phyloP scores from a whole-genome alignment of 2,329 filamentous ascomycete genomes.

The Neopestalotiopsis sp. region DNA sequence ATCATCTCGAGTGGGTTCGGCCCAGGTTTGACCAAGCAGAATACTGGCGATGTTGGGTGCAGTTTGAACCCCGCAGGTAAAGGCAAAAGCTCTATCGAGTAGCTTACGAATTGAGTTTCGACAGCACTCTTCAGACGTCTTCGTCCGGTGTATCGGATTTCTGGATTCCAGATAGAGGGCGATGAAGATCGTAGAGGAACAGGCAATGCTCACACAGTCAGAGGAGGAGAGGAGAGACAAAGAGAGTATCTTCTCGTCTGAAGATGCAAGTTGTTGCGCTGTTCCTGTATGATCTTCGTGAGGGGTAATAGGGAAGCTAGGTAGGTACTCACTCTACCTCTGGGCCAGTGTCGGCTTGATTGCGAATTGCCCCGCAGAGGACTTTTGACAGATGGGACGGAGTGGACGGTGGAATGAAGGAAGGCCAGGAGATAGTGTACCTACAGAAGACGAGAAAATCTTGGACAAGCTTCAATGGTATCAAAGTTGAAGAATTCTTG shows the following conservation, averaged over 20 bases:
- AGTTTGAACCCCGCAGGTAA: neutral
- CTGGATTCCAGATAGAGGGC: neutral
- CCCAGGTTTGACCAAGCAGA: neutral
- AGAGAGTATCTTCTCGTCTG: slow-evolving; percentile 4
- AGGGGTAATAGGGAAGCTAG: slow-evolving; percentile 24
- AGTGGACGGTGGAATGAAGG: neutral
- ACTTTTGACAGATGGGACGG: neutral
- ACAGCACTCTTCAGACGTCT: slow-evolving; percentile 20
- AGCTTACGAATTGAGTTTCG: slow-evolving; percentile 10
- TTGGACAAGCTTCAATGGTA: neutral
- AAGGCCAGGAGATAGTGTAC: neutral
- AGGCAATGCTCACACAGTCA: neutral
- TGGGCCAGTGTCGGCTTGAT: slow-evolving; percentile 9
- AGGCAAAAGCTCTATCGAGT: slow-evolving; percentile 12
- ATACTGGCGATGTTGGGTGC: neutral
- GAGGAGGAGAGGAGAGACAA: neutral
- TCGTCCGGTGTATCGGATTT: slow-evolving; percentile 12
- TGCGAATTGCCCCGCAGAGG: slow-evolving; percentile 18
- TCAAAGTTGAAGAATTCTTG: neutral
- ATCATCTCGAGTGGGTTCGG: slow-evolving; percentile 4
- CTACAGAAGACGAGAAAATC: neutral
- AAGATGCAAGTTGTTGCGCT: neutral
- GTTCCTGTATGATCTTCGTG: slow-evolving; percentile 35
- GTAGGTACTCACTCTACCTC: slow-evolving; percentile 22
- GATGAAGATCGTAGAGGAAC: neutral